A percentile compares a stretch with the other conserved stretches of the same genome.
These are phyloP conservation scores for Alternaria sp. DNA, from an alignment of 2,329 filamentous ascomycete species.

Conservation along the genomic window DNA sequence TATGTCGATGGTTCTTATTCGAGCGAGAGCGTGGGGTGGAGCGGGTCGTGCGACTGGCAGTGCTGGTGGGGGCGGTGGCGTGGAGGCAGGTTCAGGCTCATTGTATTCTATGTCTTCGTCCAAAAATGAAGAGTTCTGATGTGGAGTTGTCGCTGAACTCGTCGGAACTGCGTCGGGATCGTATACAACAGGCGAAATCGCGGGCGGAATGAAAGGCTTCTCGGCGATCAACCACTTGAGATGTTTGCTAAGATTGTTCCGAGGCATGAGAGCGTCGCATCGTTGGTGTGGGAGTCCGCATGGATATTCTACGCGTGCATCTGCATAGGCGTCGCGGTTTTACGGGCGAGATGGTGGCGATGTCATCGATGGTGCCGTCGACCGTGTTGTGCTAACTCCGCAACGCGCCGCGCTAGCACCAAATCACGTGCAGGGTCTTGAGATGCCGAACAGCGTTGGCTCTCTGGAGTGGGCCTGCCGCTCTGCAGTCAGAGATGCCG, in stretches of 20 bases:
- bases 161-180: constrained; percentile 32
- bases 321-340: constrained; percentile 18
- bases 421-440: constrained; percentile 35
- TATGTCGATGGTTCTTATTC: constrained; percentile 36
- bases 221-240: constrained; percentile 58
- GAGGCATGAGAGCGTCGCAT: constrained; percentile 55
- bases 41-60: constrained; percentile 24
- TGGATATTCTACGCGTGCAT: constrained; percentile 34
- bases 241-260: constrained; percentile 59
- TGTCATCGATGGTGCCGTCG: constrained; percentile 19
- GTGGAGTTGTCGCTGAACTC: constrained; percentile 32
- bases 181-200: constrained; percentile 39
- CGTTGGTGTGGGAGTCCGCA: constrained; percentile 26
- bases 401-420: constrained; percentile 36
- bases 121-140: constrained; percentile 19
- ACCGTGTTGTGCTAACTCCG: constrained; percentile 30
- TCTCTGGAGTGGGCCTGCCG: not conserved
- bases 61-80: constrained; percentile 21
- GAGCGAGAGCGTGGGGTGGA: constrained; percentile 29
- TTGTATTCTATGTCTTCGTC: constrained; percentile 27
- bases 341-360: constrained; percentile 32
- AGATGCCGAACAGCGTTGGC: not conserved
- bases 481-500: constrained; percentile 1
- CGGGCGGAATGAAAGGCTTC: constrained; percentile 56
- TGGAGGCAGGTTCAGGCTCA: constrained; percentile 22